Evolutionary conservation across 495 filamentous ascomycete genomes (phyloP).

Genomic region (Daldinia decipiens): DNA sequence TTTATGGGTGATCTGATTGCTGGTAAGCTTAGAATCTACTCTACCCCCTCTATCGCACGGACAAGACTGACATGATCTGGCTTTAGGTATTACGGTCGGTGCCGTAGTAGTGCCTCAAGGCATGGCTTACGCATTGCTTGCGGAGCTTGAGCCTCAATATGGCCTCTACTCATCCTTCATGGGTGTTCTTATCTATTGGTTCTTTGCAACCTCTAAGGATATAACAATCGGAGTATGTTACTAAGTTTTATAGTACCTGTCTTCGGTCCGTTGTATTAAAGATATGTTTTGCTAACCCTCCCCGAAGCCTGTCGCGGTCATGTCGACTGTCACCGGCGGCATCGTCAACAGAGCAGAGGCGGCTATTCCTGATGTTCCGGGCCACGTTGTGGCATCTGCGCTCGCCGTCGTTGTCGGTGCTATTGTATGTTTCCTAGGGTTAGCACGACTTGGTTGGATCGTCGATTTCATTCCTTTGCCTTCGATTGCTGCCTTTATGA

Average conservation of each 20-base stretch:
- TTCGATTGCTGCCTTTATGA: slow-evolving; percentile 65
- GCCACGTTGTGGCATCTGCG: slow-evolving; percentile 59
- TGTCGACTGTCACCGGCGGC: slow-evolving; percentile 88
- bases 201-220: slow-evolving; percentile 75
- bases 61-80: slow-evolving; percentile 44
- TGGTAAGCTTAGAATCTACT: slow-evolving; percentile 44
- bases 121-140: slow-evolving; percentile 73
- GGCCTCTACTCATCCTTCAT: slow-evolving; percentile 75
- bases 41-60: background rate
- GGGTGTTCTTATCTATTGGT: slow-evolving; percentile 73
- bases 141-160: slow-evolving; percentile 65
- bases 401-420: slow-evolving; percentile 59
- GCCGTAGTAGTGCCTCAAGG: slow-evolving; percentile 68
- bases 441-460: slow-evolving; percentile 60
- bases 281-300: slow-evolving; percentile 11
- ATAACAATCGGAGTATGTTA: slow-evolving; percentile 72
- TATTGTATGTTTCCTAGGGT: slow-evolving; percentile 60
- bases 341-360: slow-evolving; percentile 61
- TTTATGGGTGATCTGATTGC: slow-evolving; percentile 60
- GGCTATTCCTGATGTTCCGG: slow-evolving; percentile 45
- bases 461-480: slow-evolving; percentile 64
- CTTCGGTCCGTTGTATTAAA: background rate
- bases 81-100: slow-evolving; percentile 51
- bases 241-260: background rate
- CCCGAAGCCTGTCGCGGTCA: slow-evolving; percentile 85